These are phyloP conservation scores for Xanthoconium stramineum DNA, from an alignment of 768 basidiomycete species.

Conservation along the genomic window DNA sequence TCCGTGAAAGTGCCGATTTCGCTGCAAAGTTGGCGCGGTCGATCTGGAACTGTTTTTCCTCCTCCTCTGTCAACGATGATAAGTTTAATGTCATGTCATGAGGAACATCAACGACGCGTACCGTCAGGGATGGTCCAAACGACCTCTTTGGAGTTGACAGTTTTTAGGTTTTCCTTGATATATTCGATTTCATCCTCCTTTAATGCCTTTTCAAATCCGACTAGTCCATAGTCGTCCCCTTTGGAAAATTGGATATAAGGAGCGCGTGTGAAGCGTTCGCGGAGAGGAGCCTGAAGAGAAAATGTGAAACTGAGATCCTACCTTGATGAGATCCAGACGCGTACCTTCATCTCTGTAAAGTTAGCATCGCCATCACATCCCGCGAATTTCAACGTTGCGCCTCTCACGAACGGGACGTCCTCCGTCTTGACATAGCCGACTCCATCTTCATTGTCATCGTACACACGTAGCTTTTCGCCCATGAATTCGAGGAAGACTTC, in stretches of 20 bases:
- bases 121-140: slow-evolving; percentile 64
- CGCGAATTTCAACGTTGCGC: slow-evolving; percentile 46
- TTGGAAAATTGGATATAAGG: slow-evolving; percentile 48
- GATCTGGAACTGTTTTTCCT: slow-evolving; percentile 69
- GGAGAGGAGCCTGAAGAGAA: slow-evolving; percentile 38
- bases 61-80: slow-evolving; percentile 48
- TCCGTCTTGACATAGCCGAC: slow-evolving; percentile 40
- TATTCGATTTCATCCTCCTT: slow-evolving; percentile 70
- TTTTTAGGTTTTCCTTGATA: slow-evolving; percentile 63
- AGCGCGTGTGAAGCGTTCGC: slow-evolving; percentile 43
- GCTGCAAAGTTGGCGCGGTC: slow-evolving; percentile 73
- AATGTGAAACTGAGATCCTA: not conserved
- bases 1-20: slow-evolving; percentile 40
- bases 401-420: slow-evolving; percentile 42
- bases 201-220: slow-evolving; percentile 61
- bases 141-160: slow-evolving; percentile 60
- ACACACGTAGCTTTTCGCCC: slow-evolving; percentile 64
- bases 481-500: slow-evolving; percentile 75
- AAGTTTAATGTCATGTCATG: not conserved
- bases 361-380: slow-evolving; percentile 55
- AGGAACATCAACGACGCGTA: slow-evolving; percentile 25
- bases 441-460: slow-evolving; percentile 49
- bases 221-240: slow-evolving; percentile 45
- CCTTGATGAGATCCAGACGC: not conserved
- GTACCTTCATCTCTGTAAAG: slow-evolving; percentile 59